These are phyloP conservation scores for Jatropha multifida DNA, from an alignment of 441 rosid species.

Conservation along the genomic window DNA sequence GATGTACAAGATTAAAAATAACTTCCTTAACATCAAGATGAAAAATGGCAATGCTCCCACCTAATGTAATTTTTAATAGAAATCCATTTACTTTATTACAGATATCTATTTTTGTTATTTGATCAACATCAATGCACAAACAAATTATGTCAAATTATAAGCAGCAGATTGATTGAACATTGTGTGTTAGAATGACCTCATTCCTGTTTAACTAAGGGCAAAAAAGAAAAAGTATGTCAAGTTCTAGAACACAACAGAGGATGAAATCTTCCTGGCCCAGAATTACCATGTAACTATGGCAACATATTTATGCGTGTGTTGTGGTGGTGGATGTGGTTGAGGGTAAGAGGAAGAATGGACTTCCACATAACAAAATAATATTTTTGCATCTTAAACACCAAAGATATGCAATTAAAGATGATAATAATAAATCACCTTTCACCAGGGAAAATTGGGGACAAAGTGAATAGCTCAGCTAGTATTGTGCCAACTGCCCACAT, in stretches of 20 bases:
- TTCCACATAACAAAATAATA: not conserved
- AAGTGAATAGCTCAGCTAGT: conserved; percentile 77
- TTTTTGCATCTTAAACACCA: conserved; percentile 5
- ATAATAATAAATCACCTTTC: conserved; percentile 51
- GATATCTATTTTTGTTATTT: not conserved
- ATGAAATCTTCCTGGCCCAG: not conserved
- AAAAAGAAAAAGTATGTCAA: not conserved
- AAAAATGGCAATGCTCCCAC: not conserved
- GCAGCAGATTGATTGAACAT: not conserved
- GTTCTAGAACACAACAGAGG: not conserved
- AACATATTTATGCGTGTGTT: not conserved
- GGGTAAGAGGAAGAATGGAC: not conserved
- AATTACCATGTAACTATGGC: not conserved
- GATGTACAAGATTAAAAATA: not conserved
- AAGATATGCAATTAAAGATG: not conserved
- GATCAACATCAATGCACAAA: not conserved
- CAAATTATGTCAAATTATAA: not conserved
- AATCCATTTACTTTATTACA: not conserved
- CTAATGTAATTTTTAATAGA: not conserved
- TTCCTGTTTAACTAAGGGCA: not conserved
- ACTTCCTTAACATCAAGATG: not conserved
- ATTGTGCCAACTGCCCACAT: conserved; percentile 99
- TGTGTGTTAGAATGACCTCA: not conserved
- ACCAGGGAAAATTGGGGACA: conserved; percentile 92
- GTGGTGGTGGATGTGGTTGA: not conserved